Evolutionary conservation across 2,329 filamentous ascomycete species (phyloP).

Genomic region (Aspergillus oerlinghausenensis): DNA sequence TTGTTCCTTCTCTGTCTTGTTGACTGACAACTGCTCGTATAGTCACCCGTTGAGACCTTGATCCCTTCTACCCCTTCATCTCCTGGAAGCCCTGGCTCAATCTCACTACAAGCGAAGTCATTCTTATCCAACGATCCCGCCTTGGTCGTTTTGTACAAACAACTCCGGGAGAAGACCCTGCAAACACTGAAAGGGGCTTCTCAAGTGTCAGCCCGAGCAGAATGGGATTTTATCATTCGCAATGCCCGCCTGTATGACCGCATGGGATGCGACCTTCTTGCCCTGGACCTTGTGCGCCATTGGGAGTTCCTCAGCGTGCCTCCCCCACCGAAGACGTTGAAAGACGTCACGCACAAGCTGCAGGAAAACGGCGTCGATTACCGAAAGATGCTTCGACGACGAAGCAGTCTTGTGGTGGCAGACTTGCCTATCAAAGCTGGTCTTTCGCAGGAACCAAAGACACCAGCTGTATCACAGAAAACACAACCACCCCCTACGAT

Average conservation of each 20-base stretch:
- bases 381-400: slow-evolving; percentile 62
- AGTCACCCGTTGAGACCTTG: slow-evolving; percentile 75
- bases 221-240: slow-evolving; percentile 86
- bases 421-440: slow-evolving; percentile 53
- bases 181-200: slow-evolving; percentile 83
- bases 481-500: slow-evolving; percentile 64
- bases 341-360: slow-evolving; percentile 24
- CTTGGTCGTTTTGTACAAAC: slow-evolving; percentile 78
- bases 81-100: slow-evolving; percentile 57
- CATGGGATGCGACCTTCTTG: slow-evolving; percentile 90
- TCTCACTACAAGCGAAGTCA: slow-evolving; percentile 62
- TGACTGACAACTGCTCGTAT: slow-evolving; percentile 12
- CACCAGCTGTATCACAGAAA: slow-evolving; percentile 26
- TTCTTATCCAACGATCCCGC: slow-evolving; percentile 90
- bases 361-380: slow-evolving; percentile 50
- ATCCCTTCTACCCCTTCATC: slow-evolving; percentile 47
- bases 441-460: slow-evolving; percentile 36
- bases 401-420: slow-evolving; percentile 74
- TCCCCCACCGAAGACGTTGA: slow-evolving; percentile 31
- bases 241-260: slow-evolving; percentile 79
- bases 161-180: slow-evolving; percentile 74
- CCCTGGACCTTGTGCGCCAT: slow-evolving; percentile 64
- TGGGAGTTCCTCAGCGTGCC: slow-evolving; percentile 47
- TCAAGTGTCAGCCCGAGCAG: slow-evolving; percentile 70
- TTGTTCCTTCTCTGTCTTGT: not conserved